Evolutionary conservation across 1,139 yeast species (phyloP), one percentile per base, ranked within the genome.

Genomic region (Yamadazyma aaseri): DNA sequence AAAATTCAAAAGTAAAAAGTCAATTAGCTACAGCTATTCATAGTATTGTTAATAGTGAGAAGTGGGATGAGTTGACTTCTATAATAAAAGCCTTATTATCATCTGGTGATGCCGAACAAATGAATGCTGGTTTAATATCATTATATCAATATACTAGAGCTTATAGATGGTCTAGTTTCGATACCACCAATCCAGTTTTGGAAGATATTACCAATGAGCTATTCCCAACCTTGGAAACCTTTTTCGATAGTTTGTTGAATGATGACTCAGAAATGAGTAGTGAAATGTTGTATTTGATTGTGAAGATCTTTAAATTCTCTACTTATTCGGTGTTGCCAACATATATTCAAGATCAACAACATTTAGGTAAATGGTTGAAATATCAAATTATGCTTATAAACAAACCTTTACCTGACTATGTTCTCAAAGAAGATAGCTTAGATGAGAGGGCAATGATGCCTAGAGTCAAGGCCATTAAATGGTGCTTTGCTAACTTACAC

Each of bases 401-500:
- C 44, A 56, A 64, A 35, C 73, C 73, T 2, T 59, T 71, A 31
- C 73, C 73, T 0, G 51, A 49, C 5, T 49, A 56, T 6, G 60
- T 70, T 0, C 43, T 63, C 47, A 53, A 62, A n/a, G 67, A 68
- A 31, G 71, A 66, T 25, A 49, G 55, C 5, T 32, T 46, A 3
- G 75, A 66, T 20, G 44, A 50, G 17, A 59, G 73, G 44, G 45
- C 51, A 3, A 44, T 53, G 16, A 69, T 71, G 46, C 77, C 76
- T 27, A 59, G 85, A 46, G 66, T 76, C 17, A 81, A 80, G 47
- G 71, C 82, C 24, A 76, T 77, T 35, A 83, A 83, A 56, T 82
- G 90, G 90, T 78, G 81, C 34, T 81, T 78, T 55, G 87, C 81
- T 18, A 82, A 82, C 49, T 57, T 82, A 37, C 76, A 77, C 44